Conservation (phyloP, 768 basidiomycete genomes). For the Pseudohyphozyma bogoriensis region DNA sequence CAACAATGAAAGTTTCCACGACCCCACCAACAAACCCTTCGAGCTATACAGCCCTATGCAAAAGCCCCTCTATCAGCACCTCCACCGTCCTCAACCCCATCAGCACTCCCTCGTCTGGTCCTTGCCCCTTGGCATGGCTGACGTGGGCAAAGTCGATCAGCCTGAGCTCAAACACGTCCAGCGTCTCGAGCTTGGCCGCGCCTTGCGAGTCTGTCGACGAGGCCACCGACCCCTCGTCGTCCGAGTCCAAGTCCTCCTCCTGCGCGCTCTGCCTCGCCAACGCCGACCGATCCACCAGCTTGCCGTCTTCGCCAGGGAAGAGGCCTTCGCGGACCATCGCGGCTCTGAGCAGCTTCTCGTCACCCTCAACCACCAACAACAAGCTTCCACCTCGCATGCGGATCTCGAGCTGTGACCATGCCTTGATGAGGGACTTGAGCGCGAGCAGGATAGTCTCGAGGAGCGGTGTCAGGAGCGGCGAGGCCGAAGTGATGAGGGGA, state of each 20-base stretch:
- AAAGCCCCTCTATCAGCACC: slow-evolving; percentile 37
- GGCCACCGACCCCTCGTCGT: slow-evolving; percentile 6
- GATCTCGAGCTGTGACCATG: slow-evolving; percentile 51
- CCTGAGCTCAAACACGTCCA: slow-evolving; percentile 52
- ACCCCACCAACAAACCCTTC: too few species aligned
- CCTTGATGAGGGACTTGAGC: slow-evolving; percentile 48
- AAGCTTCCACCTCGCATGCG: slow-evolving; percentile 75
- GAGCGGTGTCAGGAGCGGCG: slow-evolving; percentile 51
- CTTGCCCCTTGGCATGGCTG: slow-evolving; percentile 46
- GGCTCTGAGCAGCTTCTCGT: slow-evolving; percentile 40
- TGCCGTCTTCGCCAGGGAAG: neutral
- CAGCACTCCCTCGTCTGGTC: slow-evolving; percentile 69
- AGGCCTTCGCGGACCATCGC: slow-evolving; percentile 34
- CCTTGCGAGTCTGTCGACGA: slow-evolving; percentile 27
- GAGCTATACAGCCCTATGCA: too few species aligned
- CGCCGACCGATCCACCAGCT: slow-evolving; percentile 4
- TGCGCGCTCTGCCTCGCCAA: slow-evolving; percentile 35
- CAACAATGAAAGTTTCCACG: too few species aligned
- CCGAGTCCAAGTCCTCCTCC: slow-evolving; percentile 40
- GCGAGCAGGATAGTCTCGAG: slow-evolving; percentile 46
- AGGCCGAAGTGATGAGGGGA: slow-evolving; percentile 5
- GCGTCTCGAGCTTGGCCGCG: slow-evolving; percentile 18
- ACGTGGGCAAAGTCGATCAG: slow-evolving; percentile 96
- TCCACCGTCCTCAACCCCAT: slow-evolving; percentile 60
- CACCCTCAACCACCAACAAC: slow-evolving; percentile 68